Percentiles rank a stretch among this genome's conserved stretches.
Evolutionary conservation across 148 eudicot species (phyloP).

Genomic region (Fallopia convolvulus): DNA sequence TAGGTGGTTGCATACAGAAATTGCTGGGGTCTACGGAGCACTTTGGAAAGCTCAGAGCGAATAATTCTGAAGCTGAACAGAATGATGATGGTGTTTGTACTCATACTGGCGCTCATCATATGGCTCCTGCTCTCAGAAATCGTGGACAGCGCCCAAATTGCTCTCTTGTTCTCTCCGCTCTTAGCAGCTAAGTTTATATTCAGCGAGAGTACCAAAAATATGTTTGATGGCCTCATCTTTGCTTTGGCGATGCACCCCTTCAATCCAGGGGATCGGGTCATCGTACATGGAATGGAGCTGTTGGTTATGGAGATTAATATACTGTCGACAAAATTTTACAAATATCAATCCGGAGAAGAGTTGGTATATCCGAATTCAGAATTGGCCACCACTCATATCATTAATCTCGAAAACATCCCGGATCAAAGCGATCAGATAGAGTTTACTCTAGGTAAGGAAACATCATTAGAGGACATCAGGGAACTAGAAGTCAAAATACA

Average conservation of each 20-base stretch:
- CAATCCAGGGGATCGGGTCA: slow-evolving; percentile 39
- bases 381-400: slow-evolving; percentile 5
- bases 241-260: slow-evolving; percentile 44
- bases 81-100: slow-evolving; percentile 27
- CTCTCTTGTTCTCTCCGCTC: slow-evolving; percentile 32
- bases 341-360: slow-evolving; percentile 1
- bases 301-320: slow-evolving; percentile 8
- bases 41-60: not conserved
- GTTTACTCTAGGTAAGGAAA: not conserved
- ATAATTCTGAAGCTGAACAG: slow-evolving; percentile 18
- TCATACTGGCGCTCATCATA: slow-evolving; percentile 23
- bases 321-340: slow-evolving; percentile 1
- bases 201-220: slow-evolving; percentile 36
- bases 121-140: slow-evolving; percentile 35
- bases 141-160: slow-evolving; percentile 27
- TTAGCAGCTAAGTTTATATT: slow-evolving; percentile 34
- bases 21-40: not conserved
- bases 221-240: slow-evolving; percentile 41
- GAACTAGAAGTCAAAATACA: not conserved
- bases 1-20: slow-evolving; percentile 2
- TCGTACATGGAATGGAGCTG: slow-evolving; percentile 20
- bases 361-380: slow-evolving; percentile 13
- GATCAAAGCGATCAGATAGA: slow-evolving; percentile 7
- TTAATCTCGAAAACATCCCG: not conserved
- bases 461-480: not conserved